phyloP scores from a whole-genome alignment of 2,329 filamentous ascomycete genomes.

The Didymella segeticola region DNA sequence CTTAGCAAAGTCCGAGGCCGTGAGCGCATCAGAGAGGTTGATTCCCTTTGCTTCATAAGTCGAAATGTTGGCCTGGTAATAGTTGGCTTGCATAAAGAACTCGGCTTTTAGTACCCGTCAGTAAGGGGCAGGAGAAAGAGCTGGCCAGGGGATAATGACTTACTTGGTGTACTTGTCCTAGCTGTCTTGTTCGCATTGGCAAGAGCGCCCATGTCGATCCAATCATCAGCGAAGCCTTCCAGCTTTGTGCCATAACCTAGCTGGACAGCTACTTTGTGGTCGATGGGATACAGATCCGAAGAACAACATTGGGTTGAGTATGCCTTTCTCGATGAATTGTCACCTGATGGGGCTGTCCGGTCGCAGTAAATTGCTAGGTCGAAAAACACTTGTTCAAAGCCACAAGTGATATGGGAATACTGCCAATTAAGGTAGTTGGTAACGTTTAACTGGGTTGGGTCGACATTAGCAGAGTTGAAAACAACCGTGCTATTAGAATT shows the following conservation, averaged over 20 bases:
- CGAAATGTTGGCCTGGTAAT: not conserved
- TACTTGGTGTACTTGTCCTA: not conserved
- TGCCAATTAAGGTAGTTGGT: not conserved
- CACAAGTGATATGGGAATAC: slow-evolving; percentile 1
- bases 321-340: not conserved
- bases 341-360: not conserved
- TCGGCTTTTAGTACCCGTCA: not conserved
- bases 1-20: not conserved
- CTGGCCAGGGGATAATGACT: not conserved
- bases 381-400: not conserved
- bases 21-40: not conserved
- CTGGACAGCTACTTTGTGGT: not conserved
- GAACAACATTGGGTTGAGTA: not conserved
- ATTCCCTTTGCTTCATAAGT: not conserved
- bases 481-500: not conserved
- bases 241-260: not conserved
- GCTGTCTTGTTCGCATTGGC: not conserved
- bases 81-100: not conserved
- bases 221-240: not conserved
- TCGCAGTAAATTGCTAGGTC: not conserved
- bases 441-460: not conserved
- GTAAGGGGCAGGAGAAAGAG: not conserved
- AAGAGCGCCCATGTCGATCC: not conserved
- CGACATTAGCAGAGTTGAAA: not conserved
- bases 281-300: not conserved